Conservation (phyloP, 2,329 filamentous ascomycete species). For the Colletotrichum brevisporum region DNA sequence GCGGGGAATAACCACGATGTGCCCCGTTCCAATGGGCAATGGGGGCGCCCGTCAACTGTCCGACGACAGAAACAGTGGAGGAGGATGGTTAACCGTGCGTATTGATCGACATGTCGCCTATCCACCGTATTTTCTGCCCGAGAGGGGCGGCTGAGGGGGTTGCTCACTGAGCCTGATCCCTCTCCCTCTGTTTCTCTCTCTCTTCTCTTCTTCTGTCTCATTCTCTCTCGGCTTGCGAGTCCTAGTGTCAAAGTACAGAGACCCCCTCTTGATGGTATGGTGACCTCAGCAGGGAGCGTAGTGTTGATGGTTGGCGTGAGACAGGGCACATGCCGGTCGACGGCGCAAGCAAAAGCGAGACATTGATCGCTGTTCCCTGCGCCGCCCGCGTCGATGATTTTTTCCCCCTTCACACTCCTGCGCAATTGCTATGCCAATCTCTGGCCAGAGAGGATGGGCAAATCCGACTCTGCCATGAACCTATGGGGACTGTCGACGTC, state of each 20-base stretch:
- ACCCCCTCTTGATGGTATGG: too few relatives aligned
- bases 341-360: too few relatives aligned
- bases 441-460: constrained; percentile 7
- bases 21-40: constrained; percentile 26
- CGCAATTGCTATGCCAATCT: not conserved
- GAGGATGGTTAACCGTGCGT: constrained; percentile 27
- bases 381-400: constrained; percentile 8
- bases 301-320: too few relatives aligned
- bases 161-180: too few relatives aligned
- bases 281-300: too few relatives aligned
- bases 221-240: too few relatives aligned
- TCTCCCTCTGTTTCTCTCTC: too few relatives aligned
- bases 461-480: not conserved
- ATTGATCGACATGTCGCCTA: constrained; percentile 28
- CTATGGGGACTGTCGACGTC: not conserved
- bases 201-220: too few relatives aligned
- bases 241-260: too few relatives aligned
- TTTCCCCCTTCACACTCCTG: not conserved
- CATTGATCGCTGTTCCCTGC: constrained; percentile 12
- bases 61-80: constrained; percentile 1
- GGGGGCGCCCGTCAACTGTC: not conserved
- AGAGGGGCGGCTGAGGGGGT: too few relatives aligned
- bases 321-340: too few relatives aligned
- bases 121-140: constrained; percentile 2
- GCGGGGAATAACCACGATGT: constrained; percentile 23